A percentile compares a stretch with the other conserved stretches of the same genome.
Conservation (phyloP, 2,329 filamentous ascomycete genomes). For the Cordyceps cicadae region DNA sequence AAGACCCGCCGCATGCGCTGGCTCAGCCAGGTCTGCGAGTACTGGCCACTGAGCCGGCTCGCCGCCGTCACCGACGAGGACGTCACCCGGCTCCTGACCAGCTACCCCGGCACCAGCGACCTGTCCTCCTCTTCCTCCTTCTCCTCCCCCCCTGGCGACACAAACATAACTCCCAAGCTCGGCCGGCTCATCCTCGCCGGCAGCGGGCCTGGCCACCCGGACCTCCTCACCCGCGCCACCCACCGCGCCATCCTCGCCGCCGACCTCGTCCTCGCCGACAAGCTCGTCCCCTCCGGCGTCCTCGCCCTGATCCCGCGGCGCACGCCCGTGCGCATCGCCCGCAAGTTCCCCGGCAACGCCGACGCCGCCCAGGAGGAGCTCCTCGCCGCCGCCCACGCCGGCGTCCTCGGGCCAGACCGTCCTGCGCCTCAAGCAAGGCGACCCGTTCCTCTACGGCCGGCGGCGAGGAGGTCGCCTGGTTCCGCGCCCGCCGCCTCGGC, state of each 20-base stretch:
- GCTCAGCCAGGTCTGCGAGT: conserved; percentile 95
- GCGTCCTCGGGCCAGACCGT: conserved; percentile 65
- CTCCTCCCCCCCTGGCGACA: conserved; percentile 13
- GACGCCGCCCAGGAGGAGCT: conserved; percentile 90
- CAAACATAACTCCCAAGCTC: conserved; percentile 20
- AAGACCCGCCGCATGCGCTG: conserved; percentile 82
- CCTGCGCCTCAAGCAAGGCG: conserved; percentile 87
- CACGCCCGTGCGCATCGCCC: conserved; percentile 82
- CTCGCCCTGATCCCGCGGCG: conserved; percentile 84
- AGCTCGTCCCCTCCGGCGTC: conserved; percentile 76
- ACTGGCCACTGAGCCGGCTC: conserved; percentile 84
- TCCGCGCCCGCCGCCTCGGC: conserved; percentile 61
- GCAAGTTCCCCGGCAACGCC: conserved; percentile 96
- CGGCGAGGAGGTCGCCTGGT: conserved; percentile 85
- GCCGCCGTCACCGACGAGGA: conserved; percentile 74
- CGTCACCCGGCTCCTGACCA: conserved; percentile 64
- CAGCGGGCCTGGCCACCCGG: conserved; percentile 85
- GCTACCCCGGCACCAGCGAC: conserved; percentile 45
- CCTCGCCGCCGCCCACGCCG: conserved; percentile 66
- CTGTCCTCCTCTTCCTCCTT: conserved; percentile 18
- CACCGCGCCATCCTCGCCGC: conserved; percentile 66
- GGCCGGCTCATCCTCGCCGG: conserved; percentile 83
- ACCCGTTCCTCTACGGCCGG: conserved; percentile 95
- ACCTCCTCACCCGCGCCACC: conserved; percentile 77
- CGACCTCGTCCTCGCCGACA: conserved; percentile 76